Evolutionary conservation across 352 stramenopile genomes (phyloP).

Genomic region (Pythium apleroticum): DNA sequence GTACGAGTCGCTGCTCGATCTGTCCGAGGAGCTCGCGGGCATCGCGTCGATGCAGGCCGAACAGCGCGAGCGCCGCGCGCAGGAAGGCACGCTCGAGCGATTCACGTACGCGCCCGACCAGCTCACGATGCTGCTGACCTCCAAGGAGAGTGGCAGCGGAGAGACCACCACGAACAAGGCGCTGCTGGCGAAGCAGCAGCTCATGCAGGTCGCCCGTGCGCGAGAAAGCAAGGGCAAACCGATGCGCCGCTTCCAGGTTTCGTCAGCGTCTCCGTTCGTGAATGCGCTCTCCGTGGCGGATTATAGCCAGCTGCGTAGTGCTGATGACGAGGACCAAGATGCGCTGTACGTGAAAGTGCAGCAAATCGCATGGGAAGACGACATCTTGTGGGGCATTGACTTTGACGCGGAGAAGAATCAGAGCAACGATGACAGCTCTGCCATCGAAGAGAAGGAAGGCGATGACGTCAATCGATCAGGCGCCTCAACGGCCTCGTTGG

Average conservation of each 20-base stretch:
- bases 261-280: conserved; percentile 59
- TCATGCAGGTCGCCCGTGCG: conserved; percentile 27
- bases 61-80: conserved; percentile 34
- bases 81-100: conserved; percentile 23
- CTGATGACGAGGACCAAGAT: conserved; percentile 36
- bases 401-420: conserved; percentile 36
- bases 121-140: conserved; percentile 60
- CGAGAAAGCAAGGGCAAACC: conserved; percentile 55
- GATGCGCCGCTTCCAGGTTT: conserved; percentile 67
- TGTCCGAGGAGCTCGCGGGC: conserved; percentile 56
- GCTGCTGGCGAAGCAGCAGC: conserved; percentile 31
- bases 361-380: conserved; percentile 79
- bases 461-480: conserved; percentile 8
- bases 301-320: conserved; percentile 20
- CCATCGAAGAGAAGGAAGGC: conserved; percentile 60
- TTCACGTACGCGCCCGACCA: conserved; percentile 57
- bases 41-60: conserved; percentile 29
- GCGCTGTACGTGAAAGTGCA: conserved; percentile 80
- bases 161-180: conserved; percentile 47
- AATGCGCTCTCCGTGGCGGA: conserved; percentile 27
- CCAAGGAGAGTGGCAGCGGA: conserved; percentile 42
- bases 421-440: conserved; percentile 17
- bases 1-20: conserved; percentile 46
- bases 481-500: neutral
- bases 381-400: conserved; percentile 78